phyloP scores from a whole-genome alignment of 139 green algal genomes.

The Desmodesmus armatus region DNA sequence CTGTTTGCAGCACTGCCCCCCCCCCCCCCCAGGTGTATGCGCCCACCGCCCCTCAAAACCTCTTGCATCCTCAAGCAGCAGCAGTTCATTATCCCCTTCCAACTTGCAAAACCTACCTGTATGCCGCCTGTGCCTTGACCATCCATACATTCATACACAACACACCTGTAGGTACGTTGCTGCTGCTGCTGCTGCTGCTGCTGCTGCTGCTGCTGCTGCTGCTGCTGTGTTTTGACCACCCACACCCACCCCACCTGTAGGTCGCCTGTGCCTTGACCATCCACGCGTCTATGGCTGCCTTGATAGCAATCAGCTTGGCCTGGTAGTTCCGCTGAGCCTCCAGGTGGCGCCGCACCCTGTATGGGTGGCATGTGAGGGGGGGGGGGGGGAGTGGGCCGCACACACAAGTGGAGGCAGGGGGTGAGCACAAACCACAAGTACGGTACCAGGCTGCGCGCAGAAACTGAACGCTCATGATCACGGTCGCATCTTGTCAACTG shows the following conservation, averaged over 20 bases:
- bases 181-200: neutral
- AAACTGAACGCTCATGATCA: neutral
- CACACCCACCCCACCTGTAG: neutral
- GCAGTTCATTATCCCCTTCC: too few relatives aligned
- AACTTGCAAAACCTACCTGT: too few relatives aligned
- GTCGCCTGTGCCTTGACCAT: neutral
- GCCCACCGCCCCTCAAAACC: too few relatives aligned
- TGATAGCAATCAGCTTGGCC: conserved; percentile 6
- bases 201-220: neutral
- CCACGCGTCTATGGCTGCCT: conserved; percentile 4
- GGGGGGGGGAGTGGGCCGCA: neutral
- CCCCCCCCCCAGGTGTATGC: too few relatives aligned
- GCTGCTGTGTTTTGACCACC: neutral
- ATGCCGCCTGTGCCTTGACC: too few relatives aligned
- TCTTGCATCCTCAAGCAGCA: too few relatives aligned
- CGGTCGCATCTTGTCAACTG: too few relatives aligned
- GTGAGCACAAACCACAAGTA: too few relatives aligned
- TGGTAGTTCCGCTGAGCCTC: conserved; percentile 27
- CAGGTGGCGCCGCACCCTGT: neutral
- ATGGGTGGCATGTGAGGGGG: neutral
- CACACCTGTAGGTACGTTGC: neutral
- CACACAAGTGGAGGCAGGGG: neutral
- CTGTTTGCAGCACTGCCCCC: too few relatives aligned
- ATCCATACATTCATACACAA: too few relatives aligned
- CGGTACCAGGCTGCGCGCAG: too few relatives aligned